Percentiles rank a stretch among this genome's conserved stretches.
phyloP scores from a whole-genome alignment of 441 rosid species.

The Gossypium laxum region DNA sequence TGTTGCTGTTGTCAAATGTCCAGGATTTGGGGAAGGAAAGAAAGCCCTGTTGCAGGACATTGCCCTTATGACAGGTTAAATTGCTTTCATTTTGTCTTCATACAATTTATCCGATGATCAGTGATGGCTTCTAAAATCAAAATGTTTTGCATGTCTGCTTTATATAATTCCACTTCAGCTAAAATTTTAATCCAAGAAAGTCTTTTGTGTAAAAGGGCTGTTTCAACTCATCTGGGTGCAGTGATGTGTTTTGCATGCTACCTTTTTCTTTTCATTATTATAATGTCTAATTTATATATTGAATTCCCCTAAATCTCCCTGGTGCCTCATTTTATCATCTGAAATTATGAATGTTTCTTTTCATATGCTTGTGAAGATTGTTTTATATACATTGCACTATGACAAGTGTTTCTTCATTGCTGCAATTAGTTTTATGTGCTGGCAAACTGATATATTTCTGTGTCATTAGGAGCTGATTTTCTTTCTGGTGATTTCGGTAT shows the following conservation, averaged over 20 bases:
- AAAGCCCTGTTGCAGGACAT: conserved; percentile 85
- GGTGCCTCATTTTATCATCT: not conserved
- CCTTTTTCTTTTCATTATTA: not conserved
- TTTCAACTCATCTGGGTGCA: not conserved
- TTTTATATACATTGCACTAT: not conserved
- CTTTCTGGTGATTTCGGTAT: conserved; percentile 62
- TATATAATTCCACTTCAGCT: not conserved
- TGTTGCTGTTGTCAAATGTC: conserved; percentile 82
- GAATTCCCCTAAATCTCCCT: not conserved
- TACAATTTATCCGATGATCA: not conserved
- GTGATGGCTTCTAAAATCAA: not conserved
- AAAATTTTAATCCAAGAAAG: not conserved
- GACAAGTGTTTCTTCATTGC: not conserved
- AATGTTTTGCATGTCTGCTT: not conserved
- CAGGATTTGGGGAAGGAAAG: conserved; percentile 71
- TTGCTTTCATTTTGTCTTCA: not conserved
- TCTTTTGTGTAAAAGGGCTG: not conserved
- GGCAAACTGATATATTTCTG: conserved; percentile 1
- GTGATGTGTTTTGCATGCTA: not conserved
- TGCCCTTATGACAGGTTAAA: conserved; percentile 81
- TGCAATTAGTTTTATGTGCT: not conserved
- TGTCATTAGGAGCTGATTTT: conserved; percentile 60
- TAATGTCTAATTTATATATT: not conserved
- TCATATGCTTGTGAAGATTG: not conserved
- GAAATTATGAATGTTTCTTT: not conserved